Conservation (phyloP, 331 rosid species). For the Cydonia oblonga region DNA sequence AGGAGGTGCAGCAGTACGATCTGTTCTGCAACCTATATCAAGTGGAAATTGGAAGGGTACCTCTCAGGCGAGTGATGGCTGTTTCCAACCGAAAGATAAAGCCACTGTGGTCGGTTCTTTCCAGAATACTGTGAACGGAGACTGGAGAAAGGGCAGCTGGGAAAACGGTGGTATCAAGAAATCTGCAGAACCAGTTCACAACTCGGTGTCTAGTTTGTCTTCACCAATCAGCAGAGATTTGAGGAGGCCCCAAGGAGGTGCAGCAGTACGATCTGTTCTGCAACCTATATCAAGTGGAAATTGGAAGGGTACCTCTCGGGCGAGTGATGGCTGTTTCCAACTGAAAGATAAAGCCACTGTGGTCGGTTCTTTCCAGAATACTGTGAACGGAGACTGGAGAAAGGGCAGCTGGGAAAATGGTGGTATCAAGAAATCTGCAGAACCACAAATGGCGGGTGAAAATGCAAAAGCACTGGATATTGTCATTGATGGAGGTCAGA, state of each 20-base stretch:
- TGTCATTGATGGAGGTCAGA: background rate
- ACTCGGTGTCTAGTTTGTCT: background rate
- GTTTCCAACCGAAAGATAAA: background rate
- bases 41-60: background rate
- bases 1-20: conserved; percentile 1
- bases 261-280: background rate
- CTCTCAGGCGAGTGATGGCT: background rate
- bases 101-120: background rate
- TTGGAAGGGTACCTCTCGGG: background rate
- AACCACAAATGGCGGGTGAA: conserved; percentile 8
- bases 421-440: conserved; percentile 11
- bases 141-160: conserved; percentile 16
- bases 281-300: background rate
- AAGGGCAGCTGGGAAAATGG: conserved; percentile 1
- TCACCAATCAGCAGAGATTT: background rate
- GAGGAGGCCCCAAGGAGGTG: conserved; percentile 1
- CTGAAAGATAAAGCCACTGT: background rate
- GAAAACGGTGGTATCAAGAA: conserved; percentile 4
- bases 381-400: conserved; percentile 19
- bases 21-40: background rate
- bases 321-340: background rate
- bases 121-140: background rate
- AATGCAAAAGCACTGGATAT: conserved; percentile 2
- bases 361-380: background rate
- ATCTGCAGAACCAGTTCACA: conserved; percentile 14